phyloP scores from a whole-genome alignment of 2,329 filamentous ascomycete species.

The Xylariales sp. region DNA sequence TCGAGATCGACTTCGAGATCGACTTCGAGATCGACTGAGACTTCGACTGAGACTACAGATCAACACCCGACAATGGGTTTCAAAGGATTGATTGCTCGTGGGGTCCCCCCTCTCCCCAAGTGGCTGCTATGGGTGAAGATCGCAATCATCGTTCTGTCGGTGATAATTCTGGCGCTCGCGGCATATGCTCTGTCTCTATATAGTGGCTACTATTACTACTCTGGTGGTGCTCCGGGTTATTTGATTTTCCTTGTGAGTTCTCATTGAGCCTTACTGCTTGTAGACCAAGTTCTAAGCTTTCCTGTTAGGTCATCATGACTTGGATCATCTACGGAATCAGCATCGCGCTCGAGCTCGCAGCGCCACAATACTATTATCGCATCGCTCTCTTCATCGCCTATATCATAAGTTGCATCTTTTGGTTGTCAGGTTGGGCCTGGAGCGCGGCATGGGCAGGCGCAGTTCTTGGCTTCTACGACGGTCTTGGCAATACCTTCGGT shows the following conservation, averaged over 20 bases:
- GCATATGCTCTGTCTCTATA: constrained; percentile 36
- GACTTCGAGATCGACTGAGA: too few relatives aligned
- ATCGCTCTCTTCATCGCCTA: constrained; percentile 32
- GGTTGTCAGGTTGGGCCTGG: constrained; percentile 40
- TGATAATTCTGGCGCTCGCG: constrained; percentile 34
- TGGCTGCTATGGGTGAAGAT: constrained; percentile 34
- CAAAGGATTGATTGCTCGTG: constrained; percentile 30
- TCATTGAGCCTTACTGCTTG: constrained; percentile 15
- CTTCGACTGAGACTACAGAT: too few relatives aligned
- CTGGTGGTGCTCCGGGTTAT: constrained; percentile 34
- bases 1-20: too few relatives aligned
- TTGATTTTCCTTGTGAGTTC: constrained; percentile 42
- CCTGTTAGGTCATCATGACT: constrained; percentile 36
- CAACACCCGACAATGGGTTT: too few relatives aligned
- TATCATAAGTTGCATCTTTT: constrained; percentile 36
- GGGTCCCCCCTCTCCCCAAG: constrained; percentile 31
- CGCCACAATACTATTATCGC: constrained; percentile 33
- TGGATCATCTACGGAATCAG: constrained; percentile 35
- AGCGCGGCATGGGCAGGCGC: constrained; percentile 30
- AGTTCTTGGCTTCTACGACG: constrained; percentile 21
- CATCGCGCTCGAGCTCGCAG: constrained; percentile 31
- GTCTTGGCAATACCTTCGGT: constrained; percentile 22
- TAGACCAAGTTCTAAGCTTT: constrained; percentile 18
- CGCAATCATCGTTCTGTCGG: constrained; percentile 33
- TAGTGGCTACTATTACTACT: constrained; percentile 13